A percentile compares a stretch with the other conserved stretches of the same genome.
Conservation (phyloP, 345 rosid species). For the Zanthoxylum bungeanum region DNA sequence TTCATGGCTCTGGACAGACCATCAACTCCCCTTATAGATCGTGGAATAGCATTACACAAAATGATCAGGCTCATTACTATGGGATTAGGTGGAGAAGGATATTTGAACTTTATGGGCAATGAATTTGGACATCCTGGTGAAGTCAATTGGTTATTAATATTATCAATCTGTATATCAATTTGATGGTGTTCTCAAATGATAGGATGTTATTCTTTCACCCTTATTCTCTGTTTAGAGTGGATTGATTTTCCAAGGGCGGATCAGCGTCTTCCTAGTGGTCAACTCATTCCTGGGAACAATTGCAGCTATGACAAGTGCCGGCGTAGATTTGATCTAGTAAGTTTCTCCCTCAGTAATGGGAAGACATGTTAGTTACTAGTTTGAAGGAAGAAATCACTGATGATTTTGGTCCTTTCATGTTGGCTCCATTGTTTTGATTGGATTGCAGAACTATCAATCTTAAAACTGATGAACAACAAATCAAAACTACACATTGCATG, state of each 20-base stretch:
- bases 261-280: slow-evolving; percentile 73
- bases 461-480: background rate
- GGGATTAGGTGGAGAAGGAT: slow-evolving; percentile 98
- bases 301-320: slow-evolving; percentile 87
- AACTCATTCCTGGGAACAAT: slow-evolving; percentile 65
- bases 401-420: background rate
- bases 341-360: slow-evolving; percentile 23
- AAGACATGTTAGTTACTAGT: background rate
- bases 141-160: slow-evolving; percentile 4
- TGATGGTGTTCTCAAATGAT: background rate
- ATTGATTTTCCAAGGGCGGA: slow-evolving; percentile 93
- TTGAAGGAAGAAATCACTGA: background rate
- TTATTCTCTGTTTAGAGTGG: slow-evolving; percentile 61
- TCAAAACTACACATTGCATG: background rate
- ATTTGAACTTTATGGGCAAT: slow-evolving; percentile 98
- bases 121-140: slow-evolving; percentile 99
- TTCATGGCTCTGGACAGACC: slow-evolving; percentile 89
- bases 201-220: slow-evolving; percentile 8
- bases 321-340: slow-evolving; percentile 90
- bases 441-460: background rate
- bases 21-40: slow-evolving; percentile 74
- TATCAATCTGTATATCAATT: background rate
- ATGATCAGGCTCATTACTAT: slow-evolving; percentile 92
- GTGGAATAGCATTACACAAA: slow-evolving; percentile 96
- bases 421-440: background rate